Conservation (phyloP, 176 grass and related monocot species). For the Themeda triandra region DNA sequence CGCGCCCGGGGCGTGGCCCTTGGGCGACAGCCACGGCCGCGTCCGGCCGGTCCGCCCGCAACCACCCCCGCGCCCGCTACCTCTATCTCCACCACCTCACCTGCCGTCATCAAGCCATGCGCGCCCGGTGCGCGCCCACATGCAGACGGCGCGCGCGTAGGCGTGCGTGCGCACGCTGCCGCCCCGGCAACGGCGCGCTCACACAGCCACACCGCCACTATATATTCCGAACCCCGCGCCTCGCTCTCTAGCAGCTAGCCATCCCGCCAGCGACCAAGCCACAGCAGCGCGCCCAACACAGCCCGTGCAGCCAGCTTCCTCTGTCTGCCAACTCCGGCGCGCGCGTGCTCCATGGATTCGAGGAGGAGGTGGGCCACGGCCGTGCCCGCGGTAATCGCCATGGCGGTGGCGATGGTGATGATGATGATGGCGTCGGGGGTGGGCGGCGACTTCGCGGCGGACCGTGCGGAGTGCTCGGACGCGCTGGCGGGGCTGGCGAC, state of each 20-base stretch:
- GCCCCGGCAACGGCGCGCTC: neutral
- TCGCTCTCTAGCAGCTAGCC: neutral
- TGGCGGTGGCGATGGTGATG: neutral
- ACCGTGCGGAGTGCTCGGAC: constrained; percentile 57
- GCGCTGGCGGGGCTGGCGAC: constrained; percentile 53
- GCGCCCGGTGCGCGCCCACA: too few species aligned
- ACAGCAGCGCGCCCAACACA: too few species aligned
- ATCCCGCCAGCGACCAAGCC: too few species aligned
- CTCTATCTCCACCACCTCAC: too few species aligned
- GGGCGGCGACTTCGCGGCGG: constrained; percentile 49
- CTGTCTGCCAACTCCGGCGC: too few species aligned
- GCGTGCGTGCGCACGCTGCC: neutral
- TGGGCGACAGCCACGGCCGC: too few species aligned
- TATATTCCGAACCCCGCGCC: neutral
- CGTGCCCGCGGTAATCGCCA: too few species aligned
- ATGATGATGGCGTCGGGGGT: neutral
- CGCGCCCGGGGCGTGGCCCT: too few species aligned
- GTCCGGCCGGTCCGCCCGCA: neutral
- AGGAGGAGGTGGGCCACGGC: neutral
- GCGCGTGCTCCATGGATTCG: too few species aligned
- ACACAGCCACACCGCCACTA: neutral
- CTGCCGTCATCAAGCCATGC: too few species aligned
- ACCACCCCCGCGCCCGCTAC: neutral
- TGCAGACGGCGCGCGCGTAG: too few species aligned
- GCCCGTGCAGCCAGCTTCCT: too few species aligned